phyloP scores from a whole-genome alignment of 1,284 basidiomycete genomes.

The Apiotrichum porosum region DNA sequence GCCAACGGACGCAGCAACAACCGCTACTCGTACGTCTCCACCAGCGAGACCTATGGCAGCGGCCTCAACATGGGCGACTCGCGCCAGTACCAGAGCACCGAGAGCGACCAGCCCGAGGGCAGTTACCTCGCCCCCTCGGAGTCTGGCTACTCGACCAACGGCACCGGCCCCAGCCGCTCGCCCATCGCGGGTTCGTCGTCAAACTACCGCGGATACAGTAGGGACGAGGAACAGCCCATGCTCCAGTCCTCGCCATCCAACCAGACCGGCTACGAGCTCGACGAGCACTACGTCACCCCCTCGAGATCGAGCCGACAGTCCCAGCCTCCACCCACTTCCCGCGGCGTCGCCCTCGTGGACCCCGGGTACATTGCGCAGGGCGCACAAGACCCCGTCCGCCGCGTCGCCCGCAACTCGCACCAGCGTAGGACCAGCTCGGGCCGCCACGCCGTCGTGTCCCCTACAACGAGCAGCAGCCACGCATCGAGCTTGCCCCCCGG shows the following conservation, averaged over 20 bases:
- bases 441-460: slow-evolving; percentile 13
- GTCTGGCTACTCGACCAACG: slow-evolving; percentile 23
- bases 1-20: slow-evolving; percentile 30
- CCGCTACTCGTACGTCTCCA: slow-evolving; percentile 71
- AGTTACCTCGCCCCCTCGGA: slow-evolving; percentile 33
- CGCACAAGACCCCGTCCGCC: slow-evolving; percentile 55
- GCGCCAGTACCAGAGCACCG: slow-evolving; percentile 60
- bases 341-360: slow-evolving; percentile 71
- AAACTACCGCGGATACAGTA: slow-evolving; percentile 12
- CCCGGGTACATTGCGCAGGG: slow-evolving; percentile 71
- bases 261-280: slow-evolving; percentile 10
- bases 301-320: slow-evolving; percentile 13
- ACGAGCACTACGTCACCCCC: slow-evolving; percentile 13
- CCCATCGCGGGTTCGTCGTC: background rate
- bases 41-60: slow-evolving; percentile 60
- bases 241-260: slow-evolving; percentile 26
- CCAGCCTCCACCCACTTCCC: slow-evolving; percentile 35
- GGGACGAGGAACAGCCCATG: slow-evolving; percentile 57
- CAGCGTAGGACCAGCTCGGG: slow-evolving; percentile 28
- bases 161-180: too few relatives aligned
- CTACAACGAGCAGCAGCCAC: slow-evolving; percentile 6
- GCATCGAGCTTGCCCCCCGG: slow-evolving; percentile 19
- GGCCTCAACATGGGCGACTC: slow-evolving; percentile 39
- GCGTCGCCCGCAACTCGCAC: slow-evolving; percentile 30
- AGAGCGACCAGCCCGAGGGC: slow-evolving; percentile 52